Evolutionary conservation across 2,329 filamentous ascomycete species (phyloP).

Genomic region (Scytalidium sp.): DNA sequence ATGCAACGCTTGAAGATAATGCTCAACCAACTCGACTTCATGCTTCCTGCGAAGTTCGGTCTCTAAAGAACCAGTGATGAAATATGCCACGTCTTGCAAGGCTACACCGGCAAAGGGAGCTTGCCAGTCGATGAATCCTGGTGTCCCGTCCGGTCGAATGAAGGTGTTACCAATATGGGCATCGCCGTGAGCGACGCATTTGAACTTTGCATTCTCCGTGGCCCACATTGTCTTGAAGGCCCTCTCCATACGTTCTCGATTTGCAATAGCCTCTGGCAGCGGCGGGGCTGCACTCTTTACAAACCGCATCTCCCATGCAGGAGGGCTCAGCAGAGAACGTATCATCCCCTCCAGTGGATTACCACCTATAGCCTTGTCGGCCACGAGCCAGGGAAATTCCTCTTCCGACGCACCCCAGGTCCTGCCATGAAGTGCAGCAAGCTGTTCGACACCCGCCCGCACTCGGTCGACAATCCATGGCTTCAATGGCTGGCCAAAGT

Average conservation of each 20-base stretch:
- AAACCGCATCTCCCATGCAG: conserved; percentile 28
- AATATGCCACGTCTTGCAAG: conserved; percentile 41
- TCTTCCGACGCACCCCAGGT: conserved; percentile 31
- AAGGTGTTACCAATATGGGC: conserved; percentile 42
- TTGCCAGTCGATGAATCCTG: conserved; percentile 41
- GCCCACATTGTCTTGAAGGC: conserved; percentile 35
- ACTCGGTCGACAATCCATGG: conserved; percentile 11
- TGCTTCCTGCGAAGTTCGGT: conserved; percentile 37
- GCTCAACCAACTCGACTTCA: conserved; percentile 34
- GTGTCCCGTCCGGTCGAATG: conserved; percentile 31
- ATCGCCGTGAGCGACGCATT: conserved; percentile 40
- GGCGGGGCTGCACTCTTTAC: conserved; percentile 25
- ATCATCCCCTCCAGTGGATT: conserved; percentile 31
- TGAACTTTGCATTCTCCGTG: conserved; percentile 34
- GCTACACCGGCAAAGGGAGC: conserved; percentile 37
- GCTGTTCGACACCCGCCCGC: conserved; percentile 28
- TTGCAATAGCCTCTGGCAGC: conserved; percentile 35
- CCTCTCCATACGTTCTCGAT: conserved; percentile 30
- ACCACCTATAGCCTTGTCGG: conserved; percentile 8
- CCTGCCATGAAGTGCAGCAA: conserved; percentile 37
- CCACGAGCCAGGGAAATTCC: conserved; percentile 29
- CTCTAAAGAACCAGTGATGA: conserved; percentile 34
- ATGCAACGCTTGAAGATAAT: conserved; percentile 24
- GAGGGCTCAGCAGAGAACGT: conserved; percentile 32
- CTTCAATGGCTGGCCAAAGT: not conserved